Evolutionary conservation across 2,329 filamentous ascomycete genomes (phyloP), one percentile per base, ranked within the genome.

Genomic region (Microsporum audouinii): DNA sequence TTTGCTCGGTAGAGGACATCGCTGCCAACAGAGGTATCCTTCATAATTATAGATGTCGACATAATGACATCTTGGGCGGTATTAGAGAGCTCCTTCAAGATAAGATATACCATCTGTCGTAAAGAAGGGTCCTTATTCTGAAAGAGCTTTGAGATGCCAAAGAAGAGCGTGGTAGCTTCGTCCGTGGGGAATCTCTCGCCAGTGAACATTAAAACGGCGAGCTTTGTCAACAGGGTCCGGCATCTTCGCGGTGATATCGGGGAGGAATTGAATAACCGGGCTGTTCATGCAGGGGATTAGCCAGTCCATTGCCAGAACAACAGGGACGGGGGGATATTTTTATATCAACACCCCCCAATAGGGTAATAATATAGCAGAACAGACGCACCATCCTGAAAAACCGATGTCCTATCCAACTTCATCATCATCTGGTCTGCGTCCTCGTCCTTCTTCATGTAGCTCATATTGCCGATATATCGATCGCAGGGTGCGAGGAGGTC

Each of bases 21-120:
- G 71, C 90, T 96, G 71, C 91, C 89, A 65, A 95, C 91, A 59
- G 91, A 91, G 8, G 92, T 96, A 75, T 99, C 94, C 81, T 99
- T 99, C 94, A 97, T 99, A 69, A 99, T 96, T 68, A 92, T 96
- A 77, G 90, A 95, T 17, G 94, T 99, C 64, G 96, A 94, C 94
- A 99, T 97, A 74, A 99, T 99, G 66, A 96, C 95, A 81, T 99
- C 94, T 79, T 97, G 91, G 62, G 94, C 94, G 29, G 91, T 96
- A 75, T 86, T 85, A 67, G 92, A 90, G 71, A 99, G 82, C 82
- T 99, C 94, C 84, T 97, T 99, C 80, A 97, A 89, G 73, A 96
- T 87, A 67, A 97, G 82, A 79, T 97, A 95, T 58, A 99, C 92
- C 91, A 97, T 96, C 81, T 99, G 94, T 71, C 94, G 90, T 73